A percentile compares a stretch with the other conserved stretches of the same genome.
phyloP scores from a whole-genome alignment of 2,329 filamentous ascomycete species.

The Hypoxylon sp. region DNA sequence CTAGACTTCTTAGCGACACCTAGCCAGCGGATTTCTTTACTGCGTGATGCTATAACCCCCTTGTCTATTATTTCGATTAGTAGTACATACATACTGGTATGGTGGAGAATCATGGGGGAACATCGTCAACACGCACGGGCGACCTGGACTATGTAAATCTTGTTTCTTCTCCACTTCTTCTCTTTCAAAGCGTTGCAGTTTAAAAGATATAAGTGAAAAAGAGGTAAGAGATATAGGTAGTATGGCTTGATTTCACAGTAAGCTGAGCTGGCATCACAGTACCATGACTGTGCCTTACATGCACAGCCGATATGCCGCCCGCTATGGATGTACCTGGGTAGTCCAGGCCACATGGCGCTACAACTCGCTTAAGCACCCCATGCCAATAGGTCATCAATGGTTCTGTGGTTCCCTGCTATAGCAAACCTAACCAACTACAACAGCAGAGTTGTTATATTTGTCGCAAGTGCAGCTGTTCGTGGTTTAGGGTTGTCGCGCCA shows the following conservation, averaged over 20 bases:
- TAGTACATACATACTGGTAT: not conserved
- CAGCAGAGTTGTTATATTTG: constrained; percentile 7
- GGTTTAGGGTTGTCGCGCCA: constrained; percentile 24
- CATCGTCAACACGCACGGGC: not conserved
- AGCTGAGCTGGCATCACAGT: constrained; percentile 7
- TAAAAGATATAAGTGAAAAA: constrained; percentile 25
- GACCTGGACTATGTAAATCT: not conserved
- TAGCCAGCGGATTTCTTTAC: not conserved
- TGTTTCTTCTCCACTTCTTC: constrained; percentile 5
- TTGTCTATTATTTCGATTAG: constrained; percentile 14
- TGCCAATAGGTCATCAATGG: constrained; percentile 1
- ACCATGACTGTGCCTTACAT: constrained; percentile 30
- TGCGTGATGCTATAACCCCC: constrained; percentile 1
- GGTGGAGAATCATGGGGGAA: not conserved
- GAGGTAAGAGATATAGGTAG: constrained; percentile 4
- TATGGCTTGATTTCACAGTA: constrained; percentile 6
- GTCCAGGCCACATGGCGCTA: constrained; percentile 24
- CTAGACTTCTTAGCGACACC: constrained; percentile 11
- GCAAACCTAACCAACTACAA: constrained; percentile 11
- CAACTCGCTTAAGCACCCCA: constrained; percentile 31
- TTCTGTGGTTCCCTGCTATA: constrained; percentile 15
- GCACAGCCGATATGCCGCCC: constrained; percentile 23
- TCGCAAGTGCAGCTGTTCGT: constrained; percentile 1
- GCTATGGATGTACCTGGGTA: constrained; percentile 9
- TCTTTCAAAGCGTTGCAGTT: constrained; percentile 14